A percentile compares a stretch with the other conserved stretches of the same genome.
These are phyloP conservation scores for Ophiostoma himal-ulmi DNA, from an alignment of 2,329 filamentous ascomycete species.

Conservation along the genomic window DNA sequence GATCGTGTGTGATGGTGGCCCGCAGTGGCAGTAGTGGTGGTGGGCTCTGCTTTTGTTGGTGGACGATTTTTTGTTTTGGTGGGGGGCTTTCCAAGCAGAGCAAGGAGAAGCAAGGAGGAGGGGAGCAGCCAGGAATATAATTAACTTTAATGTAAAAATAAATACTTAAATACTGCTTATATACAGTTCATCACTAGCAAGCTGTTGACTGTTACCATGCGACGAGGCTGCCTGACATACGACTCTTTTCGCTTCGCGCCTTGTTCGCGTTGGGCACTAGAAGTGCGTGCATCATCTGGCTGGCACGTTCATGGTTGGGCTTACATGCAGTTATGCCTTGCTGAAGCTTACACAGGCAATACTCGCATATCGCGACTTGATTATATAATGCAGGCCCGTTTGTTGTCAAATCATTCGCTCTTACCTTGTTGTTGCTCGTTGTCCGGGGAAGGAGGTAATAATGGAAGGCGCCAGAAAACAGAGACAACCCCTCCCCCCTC, in stretches of 20 bases:
- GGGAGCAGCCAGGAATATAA: background rate
- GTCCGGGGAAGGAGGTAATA: slow-evolving; percentile 23
- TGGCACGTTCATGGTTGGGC: background rate
- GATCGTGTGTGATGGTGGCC: slow-evolving; percentile 12
- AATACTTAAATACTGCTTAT: background rate
- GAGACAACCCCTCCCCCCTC: slow-evolving; percentile 23
- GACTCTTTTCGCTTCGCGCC: slow-evolving; percentile 9
- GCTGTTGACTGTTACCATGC: slow-evolving; percentile 4
- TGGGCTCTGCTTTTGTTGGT: slow-evolving; percentile 1
- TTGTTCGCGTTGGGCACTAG: slow-evolving; percentile 1
- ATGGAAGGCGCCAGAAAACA: slow-evolving; percentile 14
- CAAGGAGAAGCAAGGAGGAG: background rate
- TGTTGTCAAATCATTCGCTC: slow-evolving; percentile 12
- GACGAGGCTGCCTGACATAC: slow-evolving; percentile 14
- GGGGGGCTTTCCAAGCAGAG: background rate
- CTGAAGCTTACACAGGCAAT: background rate
- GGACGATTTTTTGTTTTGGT: slow-evolving; percentile 16
- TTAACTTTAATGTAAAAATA: background rate
- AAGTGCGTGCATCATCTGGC: background rate
- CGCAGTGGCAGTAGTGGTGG: slow-evolving; percentile 6
- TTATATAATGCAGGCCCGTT: background rate
- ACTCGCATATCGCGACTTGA: background rate
- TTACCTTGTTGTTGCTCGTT: slow-evolving; percentile 21
- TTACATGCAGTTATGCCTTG: slow-evolving; percentile 2
- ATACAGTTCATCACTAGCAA: background rate